Percentiles rank a stretch among this genome's conserved stretches.
phyloP scores from a whole-genome alignment of 495 filamentous ascomycete species.

The Rostrohypoxylon terebratum region DNA sequence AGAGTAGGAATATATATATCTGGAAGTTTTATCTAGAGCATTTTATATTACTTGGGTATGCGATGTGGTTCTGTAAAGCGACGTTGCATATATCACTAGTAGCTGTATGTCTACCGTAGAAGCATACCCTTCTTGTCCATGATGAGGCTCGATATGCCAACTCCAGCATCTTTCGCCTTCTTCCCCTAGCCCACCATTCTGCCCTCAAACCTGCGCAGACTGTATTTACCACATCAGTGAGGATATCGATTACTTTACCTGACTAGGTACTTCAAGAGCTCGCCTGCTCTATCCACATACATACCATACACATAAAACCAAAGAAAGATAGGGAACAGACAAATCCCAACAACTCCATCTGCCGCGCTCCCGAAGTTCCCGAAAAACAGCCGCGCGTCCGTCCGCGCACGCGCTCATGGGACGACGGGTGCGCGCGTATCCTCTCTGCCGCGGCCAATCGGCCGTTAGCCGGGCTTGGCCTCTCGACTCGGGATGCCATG shows the following conservation, averaged over 20 bases:
- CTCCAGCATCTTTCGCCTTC: not conserved
- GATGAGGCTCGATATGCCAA: not conserved
- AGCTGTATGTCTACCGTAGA: not conserved
- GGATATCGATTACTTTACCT: not conserved
- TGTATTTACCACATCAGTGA: not conserved
- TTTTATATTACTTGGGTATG: not conserved
- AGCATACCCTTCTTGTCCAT: too few species aligned
- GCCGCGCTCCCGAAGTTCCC: not conserved
- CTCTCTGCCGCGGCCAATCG: not conserved
- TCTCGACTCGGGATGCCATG: not conserved
- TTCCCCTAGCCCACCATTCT: not conserved
- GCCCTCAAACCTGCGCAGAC: not conserved
- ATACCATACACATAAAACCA: too few species aligned
- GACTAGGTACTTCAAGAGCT: not conserved
- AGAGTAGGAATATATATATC: constrained; percentile 1
- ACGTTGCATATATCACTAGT: not conserved
- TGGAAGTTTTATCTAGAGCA: not conserved
- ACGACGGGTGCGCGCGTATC: not conserved
- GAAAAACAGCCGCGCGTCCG: not conserved
- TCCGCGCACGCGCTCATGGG: not conserved
- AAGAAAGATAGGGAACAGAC: not conserved
- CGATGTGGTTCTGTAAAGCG: not conserved
- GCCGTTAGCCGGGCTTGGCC: not conserved
- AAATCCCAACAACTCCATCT: not conserved
- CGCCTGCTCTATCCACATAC: not conserved